These are phyloP conservation scores for Cystofilobasidium bisporidii DNA, from an alignment of 768 basidiomycete genomes.

Conservation along the genomic window DNA sequence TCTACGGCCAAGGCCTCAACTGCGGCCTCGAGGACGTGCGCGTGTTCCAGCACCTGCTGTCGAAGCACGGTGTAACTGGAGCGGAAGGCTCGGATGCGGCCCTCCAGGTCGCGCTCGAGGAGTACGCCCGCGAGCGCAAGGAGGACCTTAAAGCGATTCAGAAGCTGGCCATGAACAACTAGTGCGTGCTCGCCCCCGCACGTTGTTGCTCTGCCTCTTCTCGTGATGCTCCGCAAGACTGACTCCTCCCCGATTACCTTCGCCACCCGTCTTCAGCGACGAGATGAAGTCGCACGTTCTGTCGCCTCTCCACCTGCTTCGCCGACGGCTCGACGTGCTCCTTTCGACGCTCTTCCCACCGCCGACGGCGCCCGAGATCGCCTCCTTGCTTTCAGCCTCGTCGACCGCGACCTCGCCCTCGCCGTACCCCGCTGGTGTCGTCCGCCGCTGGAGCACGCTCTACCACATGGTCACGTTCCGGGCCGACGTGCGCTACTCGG, in stretches of 20 bases:
- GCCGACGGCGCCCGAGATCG: slow-evolving; percentile 30
- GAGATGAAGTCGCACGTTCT: slow-evolving; percentile 93
- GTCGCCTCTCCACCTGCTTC: slow-evolving; percentile 65
- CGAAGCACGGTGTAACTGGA: slow-evolving; percentile 57
- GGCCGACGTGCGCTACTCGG: slow-evolving; percentile 83
- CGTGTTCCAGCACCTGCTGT: slow-evolving; percentile 65
- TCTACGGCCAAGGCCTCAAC: slow-evolving; percentile 77
- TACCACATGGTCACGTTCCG: slow-evolving; percentile 99
- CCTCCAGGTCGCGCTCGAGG: slow-evolving; percentile 53
- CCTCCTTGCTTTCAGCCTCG: slow-evolving; percentile 13
- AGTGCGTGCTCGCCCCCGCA: slow-evolving; percentile 54
- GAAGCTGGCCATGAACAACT: slow-evolving; percentile 90
- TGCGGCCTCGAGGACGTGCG: slow-evolving; percentile 96
- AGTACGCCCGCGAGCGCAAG: slow-evolving; percentile 72
- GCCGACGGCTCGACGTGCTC: slow-evolving; percentile 67
- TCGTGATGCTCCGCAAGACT: neutral
- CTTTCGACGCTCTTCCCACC: slow-evolving; percentile 36
- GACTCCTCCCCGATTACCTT: neutral
- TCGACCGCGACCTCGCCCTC: slow-evolving; percentile 30
- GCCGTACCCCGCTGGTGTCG: slow-evolving; percentile 52
- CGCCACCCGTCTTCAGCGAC: slow-evolving; percentile 47
- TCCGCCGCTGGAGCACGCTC: slow-evolving; percentile 74
- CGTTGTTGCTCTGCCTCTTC: neutral
- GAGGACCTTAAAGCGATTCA: slow-evolving; percentile 83
- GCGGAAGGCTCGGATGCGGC: slow-evolving; percentile 31